Conservation (phyloP, 176 grass and related monocot species). For the Musa acuminata region DNA sequence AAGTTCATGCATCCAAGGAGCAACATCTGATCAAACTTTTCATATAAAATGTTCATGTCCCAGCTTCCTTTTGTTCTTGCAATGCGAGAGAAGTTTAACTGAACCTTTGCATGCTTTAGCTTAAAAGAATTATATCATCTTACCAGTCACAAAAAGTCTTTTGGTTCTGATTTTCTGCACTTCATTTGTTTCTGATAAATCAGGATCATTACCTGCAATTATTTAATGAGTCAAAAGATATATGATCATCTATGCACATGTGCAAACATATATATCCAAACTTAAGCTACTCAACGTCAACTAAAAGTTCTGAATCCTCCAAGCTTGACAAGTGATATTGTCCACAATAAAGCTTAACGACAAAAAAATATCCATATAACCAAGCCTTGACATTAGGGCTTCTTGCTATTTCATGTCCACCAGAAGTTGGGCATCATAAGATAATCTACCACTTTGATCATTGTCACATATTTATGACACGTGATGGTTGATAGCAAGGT, state of each 20-base stretch:
- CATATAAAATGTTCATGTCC: not conserved
- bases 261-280: not conserved
- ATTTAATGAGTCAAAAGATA: conserved; percentile 1
- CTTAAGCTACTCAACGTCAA: not conserved
- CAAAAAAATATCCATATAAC: no score
- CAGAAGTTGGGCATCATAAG: no score
- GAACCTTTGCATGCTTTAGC: not conserved
- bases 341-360: no score
- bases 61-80: not conserved
- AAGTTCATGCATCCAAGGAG: not conserved
- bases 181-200: conserved; percentile 41
- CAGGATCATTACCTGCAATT: conserved; percentile 39
- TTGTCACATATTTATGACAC: no score
- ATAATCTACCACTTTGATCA: no score
- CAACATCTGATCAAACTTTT: not conserved
- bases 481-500: no score
- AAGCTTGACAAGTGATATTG: no score
- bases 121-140: conserved; percentile 1
- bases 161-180: conserved; percentile 51
- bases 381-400: no score
- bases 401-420: no score
- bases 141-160: conserved; percentile 93
- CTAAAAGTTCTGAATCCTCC: not conserved
- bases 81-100: not conserved
- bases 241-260: not conserved